Base-by-base conservation (phyloP, 805 yeast genomes). In the Lipomyces lipofer region DNA sequence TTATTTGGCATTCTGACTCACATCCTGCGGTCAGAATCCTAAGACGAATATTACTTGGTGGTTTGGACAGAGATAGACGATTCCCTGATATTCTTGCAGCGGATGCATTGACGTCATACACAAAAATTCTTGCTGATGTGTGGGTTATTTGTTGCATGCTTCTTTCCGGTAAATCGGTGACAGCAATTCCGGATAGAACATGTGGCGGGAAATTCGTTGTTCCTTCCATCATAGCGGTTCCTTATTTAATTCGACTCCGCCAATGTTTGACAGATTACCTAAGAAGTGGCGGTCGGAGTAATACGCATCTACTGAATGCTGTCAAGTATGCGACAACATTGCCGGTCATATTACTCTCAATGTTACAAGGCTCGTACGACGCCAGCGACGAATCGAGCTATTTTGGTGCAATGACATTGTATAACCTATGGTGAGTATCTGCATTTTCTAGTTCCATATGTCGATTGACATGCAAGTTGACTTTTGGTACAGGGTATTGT, bases 71-170 rank as follows among this genome's bases (percentile, higher is more conserved):
- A 13, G 77, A 78, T 13, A 56, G 66, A 38, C 74, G 96, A 63
- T 80, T 86, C 15, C 86, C 87, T 51, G 97, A 92, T 67, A 86
- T 92, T 35, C 70, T 94, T 44, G 68, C 91, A 12, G 82, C 96
- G 6, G 99, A 92, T 72, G 82, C 90, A 4, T 73, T 94, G 43
- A 86, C 95, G 0, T 89, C 97, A 0, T 89, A 86, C 67, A 75
- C 88, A 2, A 83, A 83, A 65, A 86, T 89, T 0, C 64, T 88
- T 45, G 84, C 86, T 43, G 98, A 94, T 69, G 71, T 85, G 19
- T 74, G 86, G 32, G 62, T 67, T n/a, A 80, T 81, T 61, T 27
- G 78, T 2, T 78, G 87, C 66, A 76, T 78, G 54, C 53, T 79
- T 19, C 43, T 71, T 29, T 64, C 72, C 47, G 73, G 71, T 54